Conservation (phyloP, 495 filamentous ascomycete genomes). For the Saxispiralis lemnorum region DNA sequence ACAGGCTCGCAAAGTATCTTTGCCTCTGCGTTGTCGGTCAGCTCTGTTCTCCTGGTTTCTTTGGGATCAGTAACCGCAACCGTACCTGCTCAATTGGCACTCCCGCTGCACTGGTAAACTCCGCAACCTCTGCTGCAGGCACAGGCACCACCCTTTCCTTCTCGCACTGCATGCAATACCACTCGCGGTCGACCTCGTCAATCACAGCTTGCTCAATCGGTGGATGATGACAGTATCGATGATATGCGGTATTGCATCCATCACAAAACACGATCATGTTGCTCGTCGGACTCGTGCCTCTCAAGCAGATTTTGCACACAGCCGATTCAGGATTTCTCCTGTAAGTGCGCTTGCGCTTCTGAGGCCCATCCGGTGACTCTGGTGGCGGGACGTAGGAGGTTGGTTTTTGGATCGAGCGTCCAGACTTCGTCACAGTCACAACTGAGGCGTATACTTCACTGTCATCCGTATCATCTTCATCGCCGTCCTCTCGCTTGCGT, state of each 20-base stretch:
- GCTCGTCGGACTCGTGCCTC: conserved; percentile 51
- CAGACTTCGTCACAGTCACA: conserved; percentile 62
- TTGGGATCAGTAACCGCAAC: background rate
- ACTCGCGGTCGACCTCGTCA: conserved; percentile 45
- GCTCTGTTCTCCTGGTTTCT: background rate
- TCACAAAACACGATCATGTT: conserved; percentile 96
- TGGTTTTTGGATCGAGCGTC: conserved; percentile 62
- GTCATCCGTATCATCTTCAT: conserved; percentile 28
- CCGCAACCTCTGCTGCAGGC: conserved; percentile 8
- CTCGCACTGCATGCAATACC: conserved; percentile 59
- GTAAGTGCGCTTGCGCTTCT: conserved; percentile 29
- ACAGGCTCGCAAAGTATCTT: conserved; percentile 29
- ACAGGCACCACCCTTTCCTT: conserved; percentile 12
- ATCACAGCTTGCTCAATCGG: conserved; percentile 56
- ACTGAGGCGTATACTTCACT: conserved; percentile 34
- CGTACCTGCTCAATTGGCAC: conserved; percentile 14
- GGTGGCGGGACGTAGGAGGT: conserved; percentile 46
- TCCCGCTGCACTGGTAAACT: conserved; percentile 7
- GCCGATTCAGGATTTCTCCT: conserved; percentile 28
- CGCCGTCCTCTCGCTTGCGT: conserved; percentile 22
- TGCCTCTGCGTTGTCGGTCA: conserved; percentile 25
- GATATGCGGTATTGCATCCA: conserved; percentile 73
- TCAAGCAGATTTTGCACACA: conserved; percentile 59
- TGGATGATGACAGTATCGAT: conserved; percentile 82
- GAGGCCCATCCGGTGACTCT: conserved; percentile 19